phyloP scores from a whole-genome alignment of 148 eudicot species.

The Nyssa sinensis region DNA sequence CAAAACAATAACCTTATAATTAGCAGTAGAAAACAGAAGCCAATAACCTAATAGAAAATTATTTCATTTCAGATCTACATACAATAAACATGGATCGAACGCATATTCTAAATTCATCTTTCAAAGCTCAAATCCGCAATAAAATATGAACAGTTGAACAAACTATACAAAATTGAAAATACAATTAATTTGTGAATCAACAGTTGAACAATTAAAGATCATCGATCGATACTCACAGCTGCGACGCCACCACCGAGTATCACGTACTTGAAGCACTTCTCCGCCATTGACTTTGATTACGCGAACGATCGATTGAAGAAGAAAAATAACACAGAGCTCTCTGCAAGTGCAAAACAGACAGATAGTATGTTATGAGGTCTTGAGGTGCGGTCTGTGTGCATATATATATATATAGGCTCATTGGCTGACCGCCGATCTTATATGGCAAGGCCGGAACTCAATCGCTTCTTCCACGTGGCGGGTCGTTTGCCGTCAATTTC shows the following conservation, averaged over 20 bases:
- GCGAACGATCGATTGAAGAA: neutral
- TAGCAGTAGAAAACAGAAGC: neutral
- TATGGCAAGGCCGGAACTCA: neutral
- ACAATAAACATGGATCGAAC: neutral
- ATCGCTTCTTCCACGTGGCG: slow-evolving; percentile 25
- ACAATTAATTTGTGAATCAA: neutral
- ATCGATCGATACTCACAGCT: slow-evolving; percentile 53
- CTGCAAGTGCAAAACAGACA: neutral
- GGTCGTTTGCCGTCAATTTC: neutral
- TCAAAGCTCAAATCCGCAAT: neutral
- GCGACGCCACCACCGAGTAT: slow-evolving; percentile 94
- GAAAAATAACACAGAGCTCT: neutral
- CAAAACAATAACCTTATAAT: too few relatives aligned
- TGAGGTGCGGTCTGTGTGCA: too few relatives aligned
- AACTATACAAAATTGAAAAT: neutral
- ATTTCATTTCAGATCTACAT: neutral
- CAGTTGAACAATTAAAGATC: neutral
- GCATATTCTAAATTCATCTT: neutral
- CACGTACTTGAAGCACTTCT: slow-evolving; percentile 79
- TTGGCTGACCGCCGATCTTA: neutral
- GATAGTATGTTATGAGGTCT: too few relatives aligned
- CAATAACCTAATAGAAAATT: neutral
- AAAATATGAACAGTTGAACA: neutral
- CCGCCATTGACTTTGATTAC: slow-evolving; percentile 59
- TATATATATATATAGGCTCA: neutral